Percentiles rank a stretch among this genome's conserved stretches.
phyloP scores from a whole-genome alignment of 495 filamentous ascomycete genomes.

The Penicillium paradoxum region DNA sequence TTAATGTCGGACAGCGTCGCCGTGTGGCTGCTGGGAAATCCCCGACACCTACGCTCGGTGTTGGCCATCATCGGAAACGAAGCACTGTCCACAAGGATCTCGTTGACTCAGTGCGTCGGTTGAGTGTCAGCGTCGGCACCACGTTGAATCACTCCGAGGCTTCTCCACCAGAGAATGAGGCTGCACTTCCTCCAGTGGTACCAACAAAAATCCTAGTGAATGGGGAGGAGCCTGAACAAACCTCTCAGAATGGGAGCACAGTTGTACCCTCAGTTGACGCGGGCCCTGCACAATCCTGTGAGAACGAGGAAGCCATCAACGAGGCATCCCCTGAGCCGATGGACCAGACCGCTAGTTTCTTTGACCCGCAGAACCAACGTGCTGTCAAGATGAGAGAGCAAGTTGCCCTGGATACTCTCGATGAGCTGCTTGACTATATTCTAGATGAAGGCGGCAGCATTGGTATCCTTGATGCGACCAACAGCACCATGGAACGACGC shows the following conservation, averaged over 20 bases:
- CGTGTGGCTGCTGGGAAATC: slow-evolving; percentile 67
- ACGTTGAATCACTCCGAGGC: slow-evolving; percentile 16
- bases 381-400: slow-evolving; percentile 84
- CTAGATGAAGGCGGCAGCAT: slow-evolving; percentile 77
- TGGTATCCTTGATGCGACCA: slow-evolving; percentile 98
- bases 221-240: slow-evolving; percentile 33
- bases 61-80: slow-evolving; percentile 15
- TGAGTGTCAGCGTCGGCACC: slow-evolving; percentile 40
- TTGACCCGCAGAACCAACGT: slow-evolving; percentile 81
- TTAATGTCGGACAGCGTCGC: slow-evolving; percentile 92
- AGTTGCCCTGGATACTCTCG: slow-evolving; percentile 84
- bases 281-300: slow-evolving; percentile 7
- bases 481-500: slow-evolving; percentile 83
- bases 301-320: slow-evolving; percentile 21
- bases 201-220: slow-evolving; percentile 49
- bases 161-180: slow-evolving; percentile 25
- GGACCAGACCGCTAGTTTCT: slow-evolving; percentile 90
- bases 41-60: slow-evolving; percentile 30
- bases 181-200: slow-evolving; percentile 34
- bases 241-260: slow-evolving; percentile 24
- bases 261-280: slow-evolving; percentile 29
- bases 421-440: slow-evolving; percentile 86
- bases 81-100: slow-evolving; percentile 38
- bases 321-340: slow-evolving; percentile 51
- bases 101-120: slow-evolving; percentile 39